phyloP scores from a whole-genome alignment of 2,329 filamentous ascomycete genomes.

The Corniculantispora saksenae region DNA sequence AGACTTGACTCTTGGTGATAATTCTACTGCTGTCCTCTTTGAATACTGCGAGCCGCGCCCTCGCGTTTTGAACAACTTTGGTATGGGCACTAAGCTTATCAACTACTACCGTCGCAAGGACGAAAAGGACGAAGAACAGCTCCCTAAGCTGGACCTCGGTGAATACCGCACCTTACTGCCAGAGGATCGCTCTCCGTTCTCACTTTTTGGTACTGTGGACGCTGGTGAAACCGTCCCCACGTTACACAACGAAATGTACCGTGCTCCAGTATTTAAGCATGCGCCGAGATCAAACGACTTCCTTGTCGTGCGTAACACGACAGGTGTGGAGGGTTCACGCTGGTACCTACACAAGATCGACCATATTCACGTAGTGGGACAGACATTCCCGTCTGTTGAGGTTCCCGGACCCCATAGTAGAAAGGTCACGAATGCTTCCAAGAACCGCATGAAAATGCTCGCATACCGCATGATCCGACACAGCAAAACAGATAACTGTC shows the following conservation, averaged over 20 bases:
- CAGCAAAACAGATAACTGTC: conserved; percentile 67
- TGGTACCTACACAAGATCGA: conserved; percentile 90
- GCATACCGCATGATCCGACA: conserved; percentile 85
- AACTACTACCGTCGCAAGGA: conserved; percentile 93
- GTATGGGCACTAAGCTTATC: conserved; percentile 93
- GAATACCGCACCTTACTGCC: conserved; percentile 86
- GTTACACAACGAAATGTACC: conserved; percentile 92
- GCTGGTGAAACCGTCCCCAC: conserved; percentile 88
- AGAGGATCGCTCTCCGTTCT: conserved; percentile 94
- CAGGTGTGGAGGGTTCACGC: conserved; percentile 71
- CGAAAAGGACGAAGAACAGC: conserved; percentile 68
- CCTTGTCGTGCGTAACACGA: conserved; percentile 79
- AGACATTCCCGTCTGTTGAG: conserved; percentile 88
- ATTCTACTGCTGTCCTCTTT: conserved; percentile 81
- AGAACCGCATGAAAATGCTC: conserved; percentile 95
- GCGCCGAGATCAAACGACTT: conserved; percentile 78
- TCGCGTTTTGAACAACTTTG: conserved; percentile 89
- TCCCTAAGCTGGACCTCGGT: conserved; percentile 81
- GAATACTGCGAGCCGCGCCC: conserved; percentile 97
- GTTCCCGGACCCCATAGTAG: conserved; percentile 91
- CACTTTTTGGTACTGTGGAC: conserved; percentile 90
- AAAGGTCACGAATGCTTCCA: conserved; percentile 94
- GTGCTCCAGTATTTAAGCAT: conserved; percentile 91
- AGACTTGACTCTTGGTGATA: conserved; percentile 84
- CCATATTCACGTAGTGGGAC: conserved; percentile 86